Conservation (phyloP, 2,329 filamentous ascomycete species). For the Xylaria digitata region DNA sequence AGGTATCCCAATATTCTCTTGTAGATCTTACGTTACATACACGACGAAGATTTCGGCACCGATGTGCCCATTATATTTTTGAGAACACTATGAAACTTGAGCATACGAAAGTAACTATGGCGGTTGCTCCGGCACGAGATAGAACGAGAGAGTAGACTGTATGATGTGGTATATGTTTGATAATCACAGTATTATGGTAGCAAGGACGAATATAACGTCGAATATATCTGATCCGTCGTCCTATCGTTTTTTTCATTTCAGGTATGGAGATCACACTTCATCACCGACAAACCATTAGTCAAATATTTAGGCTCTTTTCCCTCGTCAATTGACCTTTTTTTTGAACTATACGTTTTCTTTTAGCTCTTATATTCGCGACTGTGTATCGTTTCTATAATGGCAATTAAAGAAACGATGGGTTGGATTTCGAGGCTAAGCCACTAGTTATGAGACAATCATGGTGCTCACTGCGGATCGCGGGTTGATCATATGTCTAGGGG, state of each 20-base stretch:
- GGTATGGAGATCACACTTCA: neutral
- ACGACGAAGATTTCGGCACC: neutral
- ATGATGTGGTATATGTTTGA: neutral
- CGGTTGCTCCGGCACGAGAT: neutral
- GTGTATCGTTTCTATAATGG: constrained; percentile 3
- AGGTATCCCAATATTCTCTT: neutral
- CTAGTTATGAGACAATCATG: constrained; percentile 16
- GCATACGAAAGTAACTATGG: too few relatives aligned
- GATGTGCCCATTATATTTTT: neutral
- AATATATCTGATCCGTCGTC: neutral
- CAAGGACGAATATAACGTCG: neutral
- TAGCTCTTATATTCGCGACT: constrained; percentile 3
- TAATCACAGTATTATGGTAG: neutral
- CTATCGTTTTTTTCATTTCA: neutral
- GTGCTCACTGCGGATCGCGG: neutral
- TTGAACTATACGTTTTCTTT: neutral
- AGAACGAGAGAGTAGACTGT: neutral
- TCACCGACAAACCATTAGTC: neutral
- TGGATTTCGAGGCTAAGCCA: constrained; percentile 14
- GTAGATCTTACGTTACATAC: neutral
- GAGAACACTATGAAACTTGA: too few relatives aligned
- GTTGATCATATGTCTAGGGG: neutral
- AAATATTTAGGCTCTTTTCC: neutral
- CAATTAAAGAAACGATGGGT: neutral
- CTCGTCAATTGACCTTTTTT: neutral